These are phyloP conservation scores for Suhomyces anneliseae DNA, from an alignment of 1,139 yeast species.

Conservation along the genomic window DNA sequence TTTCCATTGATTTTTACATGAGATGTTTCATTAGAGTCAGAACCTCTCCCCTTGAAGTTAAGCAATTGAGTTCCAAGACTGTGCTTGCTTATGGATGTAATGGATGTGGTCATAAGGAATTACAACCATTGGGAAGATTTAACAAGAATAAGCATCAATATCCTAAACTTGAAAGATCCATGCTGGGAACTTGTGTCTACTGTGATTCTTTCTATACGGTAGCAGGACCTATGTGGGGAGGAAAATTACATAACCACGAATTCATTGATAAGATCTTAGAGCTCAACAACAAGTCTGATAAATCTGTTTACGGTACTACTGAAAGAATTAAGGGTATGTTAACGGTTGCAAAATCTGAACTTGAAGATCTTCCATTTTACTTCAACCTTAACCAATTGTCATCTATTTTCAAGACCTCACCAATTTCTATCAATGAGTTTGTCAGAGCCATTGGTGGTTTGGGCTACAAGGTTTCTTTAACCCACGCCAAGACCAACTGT, in stretches of 20 bases:
- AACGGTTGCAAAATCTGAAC: constrained; percentile 73
- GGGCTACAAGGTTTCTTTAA: constrained; percentile 77
- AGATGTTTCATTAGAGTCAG: constrained; percentile 77
- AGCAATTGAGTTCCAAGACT: constrained; percentile 68
- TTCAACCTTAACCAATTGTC: constrained; percentile 78
- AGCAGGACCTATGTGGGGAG: constrained; percentile 98
- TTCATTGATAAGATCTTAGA: constrained; percentile 66
- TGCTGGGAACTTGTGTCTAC: constrained; percentile 48
- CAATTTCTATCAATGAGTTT: constrained; percentile 73
- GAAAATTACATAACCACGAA: constrained; percentile 64
- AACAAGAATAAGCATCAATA: constrained; percentile 36
- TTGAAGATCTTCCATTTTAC: constrained; percentile 68
- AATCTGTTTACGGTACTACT: constrained; percentile 66
- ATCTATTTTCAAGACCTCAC: constrained; percentile 74
- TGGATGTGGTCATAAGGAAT: constrained; percentile 75
- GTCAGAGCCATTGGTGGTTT: constrained; percentile 83
- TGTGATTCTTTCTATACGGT: constrained; percentile 73
- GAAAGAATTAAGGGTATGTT: constrained; percentile 91
- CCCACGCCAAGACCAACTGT: constrained; percentile 86
- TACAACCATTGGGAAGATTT: constrained; percentile 74
- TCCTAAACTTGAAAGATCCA: constrained; percentile 24
- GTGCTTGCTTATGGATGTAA: constrained; percentile 82
- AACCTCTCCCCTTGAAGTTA: constrained; percentile 78
- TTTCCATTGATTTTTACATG: constrained; percentile 91
- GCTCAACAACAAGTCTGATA: constrained; percentile 50